Percentiles rank a stretch among this genome's conserved stretches.
Conservation (phyloP, 2,329 filamentous ascomycete species). For the Lizonia empirigonia region DNA sequence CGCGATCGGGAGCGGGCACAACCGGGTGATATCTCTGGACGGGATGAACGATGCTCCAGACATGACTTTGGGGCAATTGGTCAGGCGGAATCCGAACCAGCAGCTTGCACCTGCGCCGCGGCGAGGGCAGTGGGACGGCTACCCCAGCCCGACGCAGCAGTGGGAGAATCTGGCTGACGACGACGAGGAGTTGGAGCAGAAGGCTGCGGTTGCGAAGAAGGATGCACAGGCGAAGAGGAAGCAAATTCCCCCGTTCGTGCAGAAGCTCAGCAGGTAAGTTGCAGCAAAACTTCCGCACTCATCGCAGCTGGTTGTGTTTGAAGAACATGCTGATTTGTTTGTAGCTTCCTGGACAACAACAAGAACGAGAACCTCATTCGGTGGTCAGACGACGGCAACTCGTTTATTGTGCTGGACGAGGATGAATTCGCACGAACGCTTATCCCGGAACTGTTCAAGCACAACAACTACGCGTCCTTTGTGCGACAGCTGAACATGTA, state of each 20-base stretch:
- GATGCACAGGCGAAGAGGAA: conserved; percentile 91
- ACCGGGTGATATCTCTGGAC: conserved; percentile 43
- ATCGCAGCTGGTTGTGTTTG: background rate
- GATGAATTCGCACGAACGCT: conserved; percentile 80
- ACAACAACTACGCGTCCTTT: conserved; percentile 80
- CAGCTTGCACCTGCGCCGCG: conserved; percentile 50
- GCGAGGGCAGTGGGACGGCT: conserved; percentile 49
- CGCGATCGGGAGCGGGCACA: conserved; percentile 28
- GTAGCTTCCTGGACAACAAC: conserved; percentile 87
- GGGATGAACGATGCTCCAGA: conserved; percentile 33
- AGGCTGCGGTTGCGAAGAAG: conserved; percentile 79
- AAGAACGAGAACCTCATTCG: conserved; percentile 94
- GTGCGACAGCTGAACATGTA: conserved; percentile 71
- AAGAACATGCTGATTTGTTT: conserved; percentile 21
- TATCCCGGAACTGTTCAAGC: conserved; percentile 78
- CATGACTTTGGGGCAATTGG: conserved; percentile 50
- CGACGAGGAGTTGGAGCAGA: conserved; percentile 78
- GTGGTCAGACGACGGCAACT: conserved; percentile 96
- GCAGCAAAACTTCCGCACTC: conserved; percentile 3
- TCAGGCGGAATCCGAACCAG: conserved; percentile 54
- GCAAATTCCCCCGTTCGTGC: conserved; percentile 95
- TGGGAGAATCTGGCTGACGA: conserved; percentile 67
- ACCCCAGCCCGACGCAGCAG: conserved; percentile 51
- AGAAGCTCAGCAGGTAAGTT: conserved; percentile 91
- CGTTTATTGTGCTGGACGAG: conserved; percentile 95